phyloP scores from a whole-genome alignment of 345 rosid species.

The Alliaria petiolata region DNA sequence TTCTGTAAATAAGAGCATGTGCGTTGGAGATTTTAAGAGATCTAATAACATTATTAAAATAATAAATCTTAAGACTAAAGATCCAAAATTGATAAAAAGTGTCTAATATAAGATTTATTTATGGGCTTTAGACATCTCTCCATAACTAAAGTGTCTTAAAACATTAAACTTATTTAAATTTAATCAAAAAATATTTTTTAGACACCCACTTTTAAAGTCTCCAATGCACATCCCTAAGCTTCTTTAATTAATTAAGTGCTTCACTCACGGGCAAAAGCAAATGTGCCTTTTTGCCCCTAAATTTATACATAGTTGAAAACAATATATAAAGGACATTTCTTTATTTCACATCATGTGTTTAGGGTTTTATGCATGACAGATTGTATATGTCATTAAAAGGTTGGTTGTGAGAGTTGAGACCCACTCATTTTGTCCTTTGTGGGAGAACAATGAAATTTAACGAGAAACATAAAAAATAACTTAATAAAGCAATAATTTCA shows the following conservation, averaged over 20 bases:
- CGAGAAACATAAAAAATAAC: background rate
- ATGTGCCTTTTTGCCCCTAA: slow-evolving; percentile 1
- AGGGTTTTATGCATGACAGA: slow-evolving; percentile 22
- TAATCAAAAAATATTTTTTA: too few relatives aligned
- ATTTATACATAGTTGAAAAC: background rate
- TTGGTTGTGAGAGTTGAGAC: slow-evolving; percentile 1
- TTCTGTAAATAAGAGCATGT: background rate
- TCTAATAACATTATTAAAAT: too few relatives aligned
- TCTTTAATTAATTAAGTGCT: background rate
- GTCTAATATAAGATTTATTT: too few relatives aligned
- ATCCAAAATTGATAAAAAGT: too few relatives aligned
- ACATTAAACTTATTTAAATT: too few relatives aligned
- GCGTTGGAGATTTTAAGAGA: too few relatives aligned
- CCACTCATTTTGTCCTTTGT: slow-evolving; percentile 30
- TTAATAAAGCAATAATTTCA: background rate
- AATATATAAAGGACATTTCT: slow-evolving; percentile 3
- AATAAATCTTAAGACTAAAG: too few relatives aligned
- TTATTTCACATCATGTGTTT: slow-evolving; percentile 9
- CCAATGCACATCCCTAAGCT: too few relatives aligned
- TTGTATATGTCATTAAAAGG: background rate
- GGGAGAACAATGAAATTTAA: background rate
- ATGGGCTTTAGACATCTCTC: too few relatives aligned
- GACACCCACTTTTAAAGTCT: too few relatives aligned
- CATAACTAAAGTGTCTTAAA: too few relatives aligned
- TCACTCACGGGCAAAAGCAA: slow-evolving; percentile 5